A percentile compares a stretch with the other conserved stretches of the same genome.
Evolutionary conservation across 768 basidiomycete genomes (phyloP).

Genomic region (Pulveroboletus frians): DNA sequence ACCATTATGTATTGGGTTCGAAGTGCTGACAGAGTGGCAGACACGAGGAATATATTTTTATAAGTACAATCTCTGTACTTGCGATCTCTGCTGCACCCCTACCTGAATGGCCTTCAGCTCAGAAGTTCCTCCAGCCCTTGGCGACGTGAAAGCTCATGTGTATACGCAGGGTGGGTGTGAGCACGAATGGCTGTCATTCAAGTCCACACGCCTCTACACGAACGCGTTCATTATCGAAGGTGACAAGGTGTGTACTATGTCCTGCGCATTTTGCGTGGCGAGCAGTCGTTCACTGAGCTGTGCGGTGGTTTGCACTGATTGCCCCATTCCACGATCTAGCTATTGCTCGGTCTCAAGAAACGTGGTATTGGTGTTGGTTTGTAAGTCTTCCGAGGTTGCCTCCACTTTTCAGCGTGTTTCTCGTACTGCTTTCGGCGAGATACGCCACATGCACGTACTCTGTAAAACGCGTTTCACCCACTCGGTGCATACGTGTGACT

Average conservation of each 20-base stretch:
- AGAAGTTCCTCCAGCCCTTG: constrained; percentile 41
- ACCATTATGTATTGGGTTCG: constrained; percentile 12
- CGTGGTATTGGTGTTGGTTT: constrained; percentile 65
- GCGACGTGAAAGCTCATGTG: constrained; percentile 19
- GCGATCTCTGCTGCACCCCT: neutral
- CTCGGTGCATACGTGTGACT: neutral
- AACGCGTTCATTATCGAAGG: constrained; percentile 63
- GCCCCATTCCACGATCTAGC: constrained; percentile 45
- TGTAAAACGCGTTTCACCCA: neutral
- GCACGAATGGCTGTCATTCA: constrained; percentile 44
- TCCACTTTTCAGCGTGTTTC: neutral
- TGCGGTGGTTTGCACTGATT: neutral
- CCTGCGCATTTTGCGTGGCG: neutral
- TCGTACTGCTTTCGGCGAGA: neutral
- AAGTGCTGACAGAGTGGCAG: neutral
- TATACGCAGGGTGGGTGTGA: constrained; percentile 38
- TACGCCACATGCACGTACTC: neutral
- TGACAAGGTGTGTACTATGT: constrained; percentile 38
- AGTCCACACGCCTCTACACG: constrained; percentile 49
- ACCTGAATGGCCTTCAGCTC: constrained; percentile 9
- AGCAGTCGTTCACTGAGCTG: neutral
- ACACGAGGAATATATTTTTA: neutral
- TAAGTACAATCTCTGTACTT: too few relatives aligned
- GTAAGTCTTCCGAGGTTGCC: constrained; percentile 33
- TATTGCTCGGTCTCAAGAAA: constrained; percentile 75